Conservation (phyloP, 148 eudicot genomes). For the Camellia lanceoleosa region DNA sequence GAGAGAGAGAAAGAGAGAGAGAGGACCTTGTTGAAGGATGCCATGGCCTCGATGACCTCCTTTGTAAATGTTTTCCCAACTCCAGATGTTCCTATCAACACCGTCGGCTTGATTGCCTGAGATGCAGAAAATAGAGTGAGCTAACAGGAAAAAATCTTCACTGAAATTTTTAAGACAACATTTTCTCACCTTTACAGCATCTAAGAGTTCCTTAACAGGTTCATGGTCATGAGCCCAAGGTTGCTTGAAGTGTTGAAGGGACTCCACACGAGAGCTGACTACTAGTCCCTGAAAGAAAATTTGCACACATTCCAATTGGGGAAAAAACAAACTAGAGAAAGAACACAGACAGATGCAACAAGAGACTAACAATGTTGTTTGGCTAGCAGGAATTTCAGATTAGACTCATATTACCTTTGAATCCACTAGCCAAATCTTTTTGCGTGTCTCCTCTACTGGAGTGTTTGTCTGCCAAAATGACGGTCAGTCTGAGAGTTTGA, state of each 20-base stretch:
- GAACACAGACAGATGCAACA: not conserved
- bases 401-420: constrained; percentile 53
- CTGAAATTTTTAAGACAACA: no score
- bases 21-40: constrained; percentile 62
- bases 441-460: constrained; percentile 70
- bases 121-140: not conserved
- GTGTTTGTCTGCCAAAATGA: constrained; percentile 43
- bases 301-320: not conserved
- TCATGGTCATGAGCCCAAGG: constrained; percentile 92
- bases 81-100: constrained; percentile 88
- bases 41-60: constrained; percentile 83
- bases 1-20: constrained; percentile 7
- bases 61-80: constrained; percentile 77
- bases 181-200: constrained; percentile 67
- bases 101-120: constrained; percentile 80
- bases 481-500: constrained; percentile 1
- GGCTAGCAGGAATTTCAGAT: not conserved
- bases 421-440: constrained; percentile 93
- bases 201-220: constrained; percentile 58
- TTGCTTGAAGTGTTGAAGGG: constrained; percentile 81
- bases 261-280: constrained; percentile 67
- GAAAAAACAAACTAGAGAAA: not conserved
- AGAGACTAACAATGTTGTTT: not conserved
- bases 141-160: not conserved
- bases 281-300: constrained; percentile 55